Conservation (phyloP, 2,329 filamentous ascomycete genomes). For the Hansfordia pulvinata region DNA sequence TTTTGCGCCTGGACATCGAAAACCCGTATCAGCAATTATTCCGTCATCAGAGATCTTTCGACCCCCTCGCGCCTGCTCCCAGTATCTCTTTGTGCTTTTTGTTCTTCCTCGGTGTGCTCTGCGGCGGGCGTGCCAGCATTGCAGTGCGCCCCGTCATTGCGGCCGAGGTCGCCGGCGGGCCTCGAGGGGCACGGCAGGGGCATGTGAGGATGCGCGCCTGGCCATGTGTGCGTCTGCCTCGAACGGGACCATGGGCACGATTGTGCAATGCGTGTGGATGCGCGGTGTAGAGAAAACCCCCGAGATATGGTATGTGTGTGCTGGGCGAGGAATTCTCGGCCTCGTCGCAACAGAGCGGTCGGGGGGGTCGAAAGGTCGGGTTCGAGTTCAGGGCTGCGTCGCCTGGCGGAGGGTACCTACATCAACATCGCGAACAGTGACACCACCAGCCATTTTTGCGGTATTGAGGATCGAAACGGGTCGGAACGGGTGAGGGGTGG, state of each 20-base stretch:
- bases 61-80: conserved; percentile 60
- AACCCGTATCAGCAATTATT: conserved; percentile 53
- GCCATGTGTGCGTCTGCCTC: neutral
- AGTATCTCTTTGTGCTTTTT: conserved; percentile 13
- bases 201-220: too few relatives aligned
- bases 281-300: too few relatives aligned
- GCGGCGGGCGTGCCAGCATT: too few relatives aligned
- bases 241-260: conserved; percentile 3
- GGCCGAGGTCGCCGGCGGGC: too few relatives aligned
- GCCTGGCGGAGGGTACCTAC: conserved; percentile 36
- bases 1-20: conserved; percentile 57
- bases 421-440: conserved; percentile 77
- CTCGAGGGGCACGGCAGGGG: too few relatives aligned
- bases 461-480: too few relatives aligned
- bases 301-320: neutral
- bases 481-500: conserved; percentile 2
- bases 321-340: neutral
- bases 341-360: conserved; percentile 1
- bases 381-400: neutral
- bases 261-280: too few relatives aligned
- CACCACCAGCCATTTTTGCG: conserved; percentile 67
- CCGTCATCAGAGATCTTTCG: conserved; percentile 62
- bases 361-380: neutral
- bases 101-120: conserved; percentile 6
- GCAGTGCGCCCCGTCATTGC: too few relatives aligned